Percentiles rank a stretch among this genome's conserved stretches.
phyloP scores from a whole-genome alignment of 768 basidiomycete genomes.

The Rubroboletus pulcherrimus region DNA sequence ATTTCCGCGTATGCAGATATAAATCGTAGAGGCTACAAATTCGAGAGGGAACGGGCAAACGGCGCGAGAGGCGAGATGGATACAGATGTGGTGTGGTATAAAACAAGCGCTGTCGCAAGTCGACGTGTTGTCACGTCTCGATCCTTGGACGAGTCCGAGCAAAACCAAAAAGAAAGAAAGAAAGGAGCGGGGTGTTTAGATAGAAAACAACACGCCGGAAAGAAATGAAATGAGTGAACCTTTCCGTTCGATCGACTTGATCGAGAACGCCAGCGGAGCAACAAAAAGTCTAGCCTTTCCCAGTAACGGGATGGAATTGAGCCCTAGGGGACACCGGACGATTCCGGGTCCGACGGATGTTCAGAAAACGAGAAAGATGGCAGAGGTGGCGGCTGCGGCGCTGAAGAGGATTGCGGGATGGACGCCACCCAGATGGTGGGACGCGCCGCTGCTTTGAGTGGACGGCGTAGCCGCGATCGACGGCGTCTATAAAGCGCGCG shows the following conservation, averaged over 20 bases:
- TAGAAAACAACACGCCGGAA: not conserved
- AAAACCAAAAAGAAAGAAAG: not conserved
- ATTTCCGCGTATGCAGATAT: not conserved
- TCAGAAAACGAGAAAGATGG: not conserved
- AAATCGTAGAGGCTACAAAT: not conserved
- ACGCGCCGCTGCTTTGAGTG: slow-evolving; percentile 11
- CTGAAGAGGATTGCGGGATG: slow-evolving; percentile 2
- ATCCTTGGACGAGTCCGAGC: not conserved
- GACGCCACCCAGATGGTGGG: slow-evolving; percentile 5
- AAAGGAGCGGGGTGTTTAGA: not conserved
- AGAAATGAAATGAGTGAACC: not conserved
- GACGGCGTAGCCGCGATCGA: not conserved
- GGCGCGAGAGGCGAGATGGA: not conserved
- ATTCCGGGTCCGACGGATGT: no score
- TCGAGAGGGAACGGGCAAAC: no score
- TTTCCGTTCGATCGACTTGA: not conserved
- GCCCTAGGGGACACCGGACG: no score
- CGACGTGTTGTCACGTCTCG: not conserved
- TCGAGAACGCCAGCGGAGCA: not conserved
- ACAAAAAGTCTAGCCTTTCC: no score
- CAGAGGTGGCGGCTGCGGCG: not conserved
- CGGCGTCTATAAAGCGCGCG: not conserved
- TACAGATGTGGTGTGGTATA: not conserved
- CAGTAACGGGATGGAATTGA: not conserved
- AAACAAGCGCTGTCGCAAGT: not conserved